Evolutionary conservation across 441 rosid species (phyloP).

Genomic region (Arabidopsis hybrid): DNA sequence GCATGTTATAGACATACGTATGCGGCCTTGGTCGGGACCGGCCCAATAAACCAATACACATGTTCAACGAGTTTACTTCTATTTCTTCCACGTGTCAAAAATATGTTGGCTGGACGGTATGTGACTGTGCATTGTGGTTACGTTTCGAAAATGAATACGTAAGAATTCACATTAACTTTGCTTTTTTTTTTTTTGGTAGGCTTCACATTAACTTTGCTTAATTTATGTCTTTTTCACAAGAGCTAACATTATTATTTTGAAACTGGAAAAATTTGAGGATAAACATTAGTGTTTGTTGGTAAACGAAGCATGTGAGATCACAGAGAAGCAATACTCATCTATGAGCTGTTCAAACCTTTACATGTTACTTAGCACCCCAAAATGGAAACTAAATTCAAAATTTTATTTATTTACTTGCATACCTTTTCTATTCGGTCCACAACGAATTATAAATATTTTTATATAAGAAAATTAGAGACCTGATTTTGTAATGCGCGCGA

Average conservation of each 20-base stretch:
- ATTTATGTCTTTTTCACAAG: conserved; percentile 16
- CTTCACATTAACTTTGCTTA: neutral
- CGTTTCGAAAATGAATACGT: conserved; percentile 34
- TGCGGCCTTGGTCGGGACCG: conserved; percentile 42
- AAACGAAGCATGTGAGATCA: conserved; percentile 33
- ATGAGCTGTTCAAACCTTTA: conserved; percentile 38
- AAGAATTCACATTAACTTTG: neutral
- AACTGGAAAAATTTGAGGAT: too few species aligned
- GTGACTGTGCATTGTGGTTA: conserved; percentile 30
- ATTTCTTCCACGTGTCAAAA: conserved; percentile 1
- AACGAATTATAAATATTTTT: too few species aligned
- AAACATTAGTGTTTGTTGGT: neutral
- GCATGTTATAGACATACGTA: neutral
- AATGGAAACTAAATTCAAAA: conserved; percentile 3
- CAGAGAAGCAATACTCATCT: conserved; percentile 17
- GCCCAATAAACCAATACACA: conserved; percentile 26
- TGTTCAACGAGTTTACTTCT: conserved; percentile 14
- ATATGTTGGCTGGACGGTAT: conserved; percentile 27
- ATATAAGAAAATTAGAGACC: neutral
- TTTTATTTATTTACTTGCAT: neutral
- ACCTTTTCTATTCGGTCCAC: neutral
- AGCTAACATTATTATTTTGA: too few species aligned
- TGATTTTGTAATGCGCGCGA: neutral
- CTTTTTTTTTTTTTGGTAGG: neutral
- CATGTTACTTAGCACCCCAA: conserved; percentile 23